Conservation (phyloP, 345 rosid genomes). For the Excoecaria cochinchinensis region DNA sequence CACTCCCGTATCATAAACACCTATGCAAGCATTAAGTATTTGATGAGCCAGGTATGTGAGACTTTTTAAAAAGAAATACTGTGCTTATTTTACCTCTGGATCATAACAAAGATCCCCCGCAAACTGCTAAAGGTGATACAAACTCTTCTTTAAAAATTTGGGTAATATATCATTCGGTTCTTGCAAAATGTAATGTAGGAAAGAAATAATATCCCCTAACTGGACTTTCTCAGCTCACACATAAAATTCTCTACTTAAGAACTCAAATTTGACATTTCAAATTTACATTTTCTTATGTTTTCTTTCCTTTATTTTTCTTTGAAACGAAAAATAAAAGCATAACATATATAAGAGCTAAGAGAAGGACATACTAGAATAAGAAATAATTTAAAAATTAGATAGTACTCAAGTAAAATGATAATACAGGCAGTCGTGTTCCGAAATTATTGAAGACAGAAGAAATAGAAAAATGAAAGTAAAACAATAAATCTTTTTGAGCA, state of each 20-base stretch:
- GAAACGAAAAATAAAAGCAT: not conserved
- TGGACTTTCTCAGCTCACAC: not conserved
- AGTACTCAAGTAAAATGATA: too few species aligned
- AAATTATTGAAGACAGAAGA: constrained; percentile 15
- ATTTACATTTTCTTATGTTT: not conserved
- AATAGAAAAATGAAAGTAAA: not conserved
- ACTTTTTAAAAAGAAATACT: not conserved
- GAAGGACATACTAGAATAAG: not conserved
- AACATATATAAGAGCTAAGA: not conserved
- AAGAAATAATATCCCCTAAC: too few species aligned
- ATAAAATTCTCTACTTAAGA: constrained; percentile 2
- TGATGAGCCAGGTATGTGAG: not conserved
- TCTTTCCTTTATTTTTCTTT: not conserved
- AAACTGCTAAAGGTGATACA: not conserved
- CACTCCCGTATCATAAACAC: not conserved
- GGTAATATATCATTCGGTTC: not conserved
- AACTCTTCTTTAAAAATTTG: not conserved
- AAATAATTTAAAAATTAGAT: not conserved
- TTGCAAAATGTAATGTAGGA: not conserved
- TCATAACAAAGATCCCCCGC: not conserved
- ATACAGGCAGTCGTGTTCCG: not conserved
- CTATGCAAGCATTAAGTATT: not conserved
- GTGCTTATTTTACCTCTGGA: not conserved
- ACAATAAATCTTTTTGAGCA: not conserved
- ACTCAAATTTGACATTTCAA: too few species aligned